Evolutionary conservation across 2,329 filamentous ascomycete genomes (phyloP).

Genomic region (Curvularia hawaiiensis): DNA sequence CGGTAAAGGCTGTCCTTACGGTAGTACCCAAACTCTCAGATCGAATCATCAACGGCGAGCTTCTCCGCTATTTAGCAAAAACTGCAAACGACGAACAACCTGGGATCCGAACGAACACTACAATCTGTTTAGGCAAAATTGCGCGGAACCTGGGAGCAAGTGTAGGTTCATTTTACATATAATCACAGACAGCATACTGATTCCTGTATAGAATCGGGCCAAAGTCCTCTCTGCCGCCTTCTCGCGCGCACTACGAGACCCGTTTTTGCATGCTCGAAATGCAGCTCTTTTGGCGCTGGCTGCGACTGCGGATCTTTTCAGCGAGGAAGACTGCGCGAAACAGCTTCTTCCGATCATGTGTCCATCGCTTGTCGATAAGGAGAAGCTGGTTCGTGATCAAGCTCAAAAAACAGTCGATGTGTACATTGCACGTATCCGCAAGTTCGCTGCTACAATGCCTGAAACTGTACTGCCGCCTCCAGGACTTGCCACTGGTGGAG

Average conservation of each 20-base stretch:
- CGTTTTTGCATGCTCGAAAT: constrained; percentile 92
- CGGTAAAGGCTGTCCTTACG: constrained; percentile 88
- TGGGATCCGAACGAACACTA: constrained; percentile 96
- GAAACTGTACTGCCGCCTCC: constrained; percentile 77
- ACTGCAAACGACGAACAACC: constrained; percentile 98
- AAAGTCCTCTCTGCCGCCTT: constrained; percentile 96
- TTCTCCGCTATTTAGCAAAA: constrained; percentile 88
- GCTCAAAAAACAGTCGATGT: constrained; percentile 86
- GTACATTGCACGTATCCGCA: constrained; percentile 82
- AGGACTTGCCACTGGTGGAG: constrained; percentile 52
- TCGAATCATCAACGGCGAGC: constrained; percentile 88
- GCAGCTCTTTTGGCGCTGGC: constrained; percentile 84
- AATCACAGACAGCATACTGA: constrained; percentile 14
- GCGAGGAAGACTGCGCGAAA: constrained; percentile 84
- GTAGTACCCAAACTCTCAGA: constrained; percentile 91
- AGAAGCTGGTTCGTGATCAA: constrained; percentile 91
- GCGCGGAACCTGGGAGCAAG: constrained; percentile 80
- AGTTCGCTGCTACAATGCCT: constrained; percentile 76
- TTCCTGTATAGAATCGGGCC: constrained; percentile 65
- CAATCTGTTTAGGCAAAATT: constrained; percentile 95
- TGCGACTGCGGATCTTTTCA: constrained; percentile 85
- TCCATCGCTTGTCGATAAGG: constrained; percentile 87
- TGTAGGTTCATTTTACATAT: constrained; percentile 42
- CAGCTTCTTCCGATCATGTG: constrained; percentile 85
- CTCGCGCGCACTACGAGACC: constrained; percentile 84